Percentiles rank a stretch among this genome's conserved stretches.
phyloP scores from a whole-genome alignment of 306 rosid genomes.

The Quercus rubra region DNA sequence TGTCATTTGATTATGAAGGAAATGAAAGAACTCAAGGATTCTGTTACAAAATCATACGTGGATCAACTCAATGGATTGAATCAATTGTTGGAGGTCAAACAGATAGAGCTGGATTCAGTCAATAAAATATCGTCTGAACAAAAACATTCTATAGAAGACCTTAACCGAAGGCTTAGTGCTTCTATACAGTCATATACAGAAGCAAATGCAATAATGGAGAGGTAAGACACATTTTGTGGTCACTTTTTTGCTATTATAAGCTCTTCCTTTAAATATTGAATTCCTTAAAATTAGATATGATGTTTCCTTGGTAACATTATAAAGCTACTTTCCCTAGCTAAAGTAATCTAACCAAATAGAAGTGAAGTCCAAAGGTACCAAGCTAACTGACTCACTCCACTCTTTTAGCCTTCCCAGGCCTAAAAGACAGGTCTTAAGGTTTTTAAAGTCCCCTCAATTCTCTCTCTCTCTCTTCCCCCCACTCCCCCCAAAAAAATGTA shows the following conservation, averaged over 20 bases:
- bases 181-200: constrained; percentile 80
- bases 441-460: not conserved
- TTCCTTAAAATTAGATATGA: not conserved
- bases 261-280: not conserved
- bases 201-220: constrained; percentile 75
- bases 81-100: constrained; percentile 54
- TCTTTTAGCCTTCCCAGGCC: not conserved
- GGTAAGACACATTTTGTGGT: constrained; percentile 42
- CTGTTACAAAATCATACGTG: constrained; percentile 51
- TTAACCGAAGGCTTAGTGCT: constrained; percentile 75
- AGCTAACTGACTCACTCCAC: not conserved
- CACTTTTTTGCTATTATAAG: not conserved
- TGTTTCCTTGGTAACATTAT: not conserved
- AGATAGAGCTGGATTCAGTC: constrained; percentile 64
- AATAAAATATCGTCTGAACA: constrained; percentile 63
- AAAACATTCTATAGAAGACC: constrained; percentile 73
- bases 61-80: constrained; percentile 66
- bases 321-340: not conserved
- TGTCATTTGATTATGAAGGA: constrained; percentile 48
- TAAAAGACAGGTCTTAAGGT: not conserved
- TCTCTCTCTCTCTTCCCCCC: not conserved
- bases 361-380: not conserved
- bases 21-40: constrained; percentile 65
- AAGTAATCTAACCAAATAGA: not conserved
- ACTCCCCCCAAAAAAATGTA: too few species aligned